These are phyloP conservation scores for Podospora comata DNA, from an alignment of 495 filamentous ascomycete genomes.

Conservation along the genomic window DNA sequence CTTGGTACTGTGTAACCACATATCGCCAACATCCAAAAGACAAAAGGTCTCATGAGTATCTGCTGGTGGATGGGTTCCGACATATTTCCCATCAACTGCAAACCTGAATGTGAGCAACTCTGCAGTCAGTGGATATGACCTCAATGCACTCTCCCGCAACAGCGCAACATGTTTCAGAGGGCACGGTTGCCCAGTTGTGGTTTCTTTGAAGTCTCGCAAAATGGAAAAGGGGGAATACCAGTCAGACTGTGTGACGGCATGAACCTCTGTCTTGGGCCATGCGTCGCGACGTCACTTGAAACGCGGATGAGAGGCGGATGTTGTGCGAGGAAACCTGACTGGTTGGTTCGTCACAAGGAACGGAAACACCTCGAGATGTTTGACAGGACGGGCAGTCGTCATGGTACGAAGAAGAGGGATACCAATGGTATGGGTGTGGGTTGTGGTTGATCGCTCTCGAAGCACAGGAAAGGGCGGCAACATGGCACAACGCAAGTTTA, in stretches of 20 bases:
- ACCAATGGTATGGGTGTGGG: not conserved
- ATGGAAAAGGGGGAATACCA: not conserved
- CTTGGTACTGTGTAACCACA: not conserved
- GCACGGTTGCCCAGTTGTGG: not conserved
- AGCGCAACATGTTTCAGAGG: not conserved
- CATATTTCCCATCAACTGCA: not conserved
- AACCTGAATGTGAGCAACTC: not conserved
- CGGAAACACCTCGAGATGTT: not conserved
- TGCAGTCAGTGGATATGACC: not conserved
- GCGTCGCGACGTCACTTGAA: constrained; percentile 7
- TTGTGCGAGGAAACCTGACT: not conserved
- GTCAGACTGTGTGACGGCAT: not conserved
- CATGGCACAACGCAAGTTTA: not conserved
- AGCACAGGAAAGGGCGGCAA: not conserved
- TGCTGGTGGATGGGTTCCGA: not conserved
- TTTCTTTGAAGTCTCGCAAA: not conserved
- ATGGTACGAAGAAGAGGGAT: not conserved
- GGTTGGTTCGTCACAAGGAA: not conserved
- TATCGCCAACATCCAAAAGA: not conserved
- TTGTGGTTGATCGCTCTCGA: not conserved
- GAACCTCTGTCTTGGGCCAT: constrained; percentile 1
- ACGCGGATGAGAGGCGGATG: constrained; percentile 1
- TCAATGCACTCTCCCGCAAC: not conserved
- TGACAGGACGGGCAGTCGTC: no score
- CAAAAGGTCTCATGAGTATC: not conserved